Evolutionary conservation across 2,329 filamentous ascomycete genomes (phyloP), one percentile per base, ranked within the genome.

Genomic region (Ploettnerulaceae sp.): DNA sequence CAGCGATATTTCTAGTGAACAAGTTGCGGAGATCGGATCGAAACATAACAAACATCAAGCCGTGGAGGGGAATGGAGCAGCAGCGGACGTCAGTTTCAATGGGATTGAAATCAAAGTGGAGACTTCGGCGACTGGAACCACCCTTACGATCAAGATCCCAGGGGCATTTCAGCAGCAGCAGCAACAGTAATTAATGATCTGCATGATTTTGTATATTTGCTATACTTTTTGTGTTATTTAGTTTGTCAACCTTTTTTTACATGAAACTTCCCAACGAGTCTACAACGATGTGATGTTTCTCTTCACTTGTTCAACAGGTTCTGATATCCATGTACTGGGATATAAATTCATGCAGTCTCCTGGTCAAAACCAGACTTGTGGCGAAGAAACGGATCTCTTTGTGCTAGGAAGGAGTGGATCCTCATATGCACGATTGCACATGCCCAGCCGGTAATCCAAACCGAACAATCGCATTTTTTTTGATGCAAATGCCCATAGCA

Each of bases 41-140:
- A 29, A 39, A 7, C 15, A 28, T 12, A 7, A 14, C 24, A 21
- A 28, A 3, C 20, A 17, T 20, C 28, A 20, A 12, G 4, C 12
- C 22, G 29, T 3, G 21, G 35, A 15, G 5, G 11, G 41, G 21
- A n/a, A 46, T 8, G 31, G 20, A 4, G 35, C 36, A n/a, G 14
- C 33, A 8, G 40, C 35, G 11, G 34, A 37, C 22, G 33, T 41
- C 28, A 47, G 22, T 41, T 21, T 36, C 6, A 39, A 42, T 25
- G 57, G 57, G 3, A 60, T 60, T 34, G 53, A 59, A 48, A 60
- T 60, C 31, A 51, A 43, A 6, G 51, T 60, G 7, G 47, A 58
- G 35, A 57, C 55, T n/a, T 59, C 52, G 15, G 55, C 56, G 39
- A 53, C 54, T 3, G 57, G 57, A 17, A 60, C 55, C 11, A 56